Percentiles rank a stretch among this genome's conserved stretches.
phyloP scores from a whole-genome alignment of 179 eudicot species.

The Spergularia azorica region DNA sequence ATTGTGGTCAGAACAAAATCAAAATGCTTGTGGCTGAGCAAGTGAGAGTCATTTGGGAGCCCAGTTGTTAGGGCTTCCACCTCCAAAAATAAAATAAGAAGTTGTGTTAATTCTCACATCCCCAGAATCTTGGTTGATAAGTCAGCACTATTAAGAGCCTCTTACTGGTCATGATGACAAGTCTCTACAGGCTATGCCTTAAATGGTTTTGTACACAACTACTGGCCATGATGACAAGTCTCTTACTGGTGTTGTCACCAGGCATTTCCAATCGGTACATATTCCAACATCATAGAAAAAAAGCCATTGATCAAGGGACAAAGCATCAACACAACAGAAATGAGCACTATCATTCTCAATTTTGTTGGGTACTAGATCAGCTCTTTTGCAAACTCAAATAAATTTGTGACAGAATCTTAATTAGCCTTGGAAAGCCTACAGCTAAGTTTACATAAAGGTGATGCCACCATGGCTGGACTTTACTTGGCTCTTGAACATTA shows the following conservation, averaged over 20 bases:
- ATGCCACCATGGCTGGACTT: too few relatives aligned
- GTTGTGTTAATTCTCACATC: too few relatives aligned
- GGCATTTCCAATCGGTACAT: neutral
- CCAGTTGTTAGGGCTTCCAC: too few relatives aligned
- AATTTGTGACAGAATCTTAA: neutral
- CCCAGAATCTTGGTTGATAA: too few relatives aligned
- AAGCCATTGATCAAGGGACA: neutral
- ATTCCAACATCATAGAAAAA: neutral
- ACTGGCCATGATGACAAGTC: neutral
- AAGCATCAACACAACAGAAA: slow-evolving; percentile 7
- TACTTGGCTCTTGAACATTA: neutral
- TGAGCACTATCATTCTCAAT: neutral
- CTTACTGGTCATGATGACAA: too few relatives aligned
- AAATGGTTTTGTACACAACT: neutral
- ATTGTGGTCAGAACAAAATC: too few relatives aligned
- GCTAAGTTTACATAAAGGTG: neutral
- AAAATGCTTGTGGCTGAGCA: neutral
- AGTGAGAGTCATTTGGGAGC: neutral
- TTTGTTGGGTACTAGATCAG: neutral
- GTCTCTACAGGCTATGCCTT: neutral
- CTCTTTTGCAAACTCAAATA: neutral
- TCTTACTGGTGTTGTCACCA: neutral
- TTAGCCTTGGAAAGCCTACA: neutral
- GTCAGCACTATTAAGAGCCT: too few relatives aligned
- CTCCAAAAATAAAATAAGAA: too few relatives aligned